Base-by-base conservation (phyloP, 768 basidiomycete species). In the Suillus occidentalis region DNA sequence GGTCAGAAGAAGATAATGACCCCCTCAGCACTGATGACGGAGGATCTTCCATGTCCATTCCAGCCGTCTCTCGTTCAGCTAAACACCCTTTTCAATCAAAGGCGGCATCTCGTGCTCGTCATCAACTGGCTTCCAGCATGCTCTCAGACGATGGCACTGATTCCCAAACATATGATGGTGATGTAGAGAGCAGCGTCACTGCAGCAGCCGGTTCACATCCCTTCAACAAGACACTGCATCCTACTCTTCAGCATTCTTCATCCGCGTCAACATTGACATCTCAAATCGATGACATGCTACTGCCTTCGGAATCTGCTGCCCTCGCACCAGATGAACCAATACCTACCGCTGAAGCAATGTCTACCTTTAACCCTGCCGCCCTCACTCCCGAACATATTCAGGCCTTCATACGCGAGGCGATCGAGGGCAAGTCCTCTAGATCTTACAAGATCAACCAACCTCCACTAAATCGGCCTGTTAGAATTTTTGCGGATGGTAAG, bases 401-500 rank as follows among this genome's bases (percentile, higher is more conserved):
- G 68, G 82, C 80, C 2, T 96, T 89, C 71, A 88, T 96, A 2
- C 83, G 83, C 59, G 84, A 82, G 39, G 93, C 91, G 1, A 91
- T 98, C 55, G 86, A 87, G 10, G 92, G 92, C 22, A 87, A 86
- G 63, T 70, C 83, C 5, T 80, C 81, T 68, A 81, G 92, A 64
- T 77, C 77, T 66, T 98, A 95, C 82, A 91, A 84, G 76, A 93
- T 96, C 73, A 96, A 94, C 70, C 78, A 83, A n/a, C 94, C 97
- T 0, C 93, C 95, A 0, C 78, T 76, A 9, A 89, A 85, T 63
- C 81, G 96, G 61, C 93, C 95, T 2, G 85, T 97, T 7, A 84
- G 97, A 63, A 82, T 99, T 14, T 99, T 97, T 68, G 96, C 97
- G 0, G 97, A 99, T 78, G 97, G 97, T 88, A 67, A 67, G 87